Evolutionary conservation across 345 rosid species (phyloP).

Genomic region (Syzygium aromaticum): DNA sequence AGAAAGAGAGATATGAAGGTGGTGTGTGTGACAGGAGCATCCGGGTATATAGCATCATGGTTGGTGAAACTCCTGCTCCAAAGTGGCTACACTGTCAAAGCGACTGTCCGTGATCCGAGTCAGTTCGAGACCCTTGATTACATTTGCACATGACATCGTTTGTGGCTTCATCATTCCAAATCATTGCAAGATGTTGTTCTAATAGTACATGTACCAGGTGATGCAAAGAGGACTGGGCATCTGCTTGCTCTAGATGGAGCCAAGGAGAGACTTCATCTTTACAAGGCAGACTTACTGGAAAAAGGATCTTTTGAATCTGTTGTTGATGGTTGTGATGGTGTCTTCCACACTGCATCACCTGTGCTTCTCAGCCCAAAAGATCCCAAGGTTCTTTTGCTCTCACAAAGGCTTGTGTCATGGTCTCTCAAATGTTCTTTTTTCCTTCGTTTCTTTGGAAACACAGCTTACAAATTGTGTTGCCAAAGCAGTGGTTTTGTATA

Average conservation of each 20-base stretch:
- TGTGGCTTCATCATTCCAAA: not conserved
- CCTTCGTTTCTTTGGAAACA: not conserved
- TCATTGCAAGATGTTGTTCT: not conserved
- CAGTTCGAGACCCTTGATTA: not conserved
- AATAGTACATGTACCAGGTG: conserved; percentile 8
- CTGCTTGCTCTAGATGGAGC: conserved; percentile 27
- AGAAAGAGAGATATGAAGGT: conserved; percentile 2
- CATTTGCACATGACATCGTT: not conserved
- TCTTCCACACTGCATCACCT: conserved; percentile 45
- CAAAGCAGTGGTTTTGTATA: not conserved
- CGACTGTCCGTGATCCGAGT: conserved; percentile 26
- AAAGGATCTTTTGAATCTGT: conserved; percentile 20
- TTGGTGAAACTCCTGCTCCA: conserved; percentile 27
- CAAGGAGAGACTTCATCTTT: conserved; percentile 21
- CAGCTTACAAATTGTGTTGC: not conserved
- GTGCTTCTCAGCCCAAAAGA: conserved; percentile 14
- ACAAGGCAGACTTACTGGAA: conserved; percentile 18
- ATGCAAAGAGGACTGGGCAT: conserved; percentile 17
- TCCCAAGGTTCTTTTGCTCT: conserved; percentile 21
- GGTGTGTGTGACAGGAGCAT: conserved; percentile 35
- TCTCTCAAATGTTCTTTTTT: not conserved
- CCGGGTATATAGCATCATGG: conserved; percentile 42
- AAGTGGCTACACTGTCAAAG: conserved; percentile 35
- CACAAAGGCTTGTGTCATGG: not conserved
- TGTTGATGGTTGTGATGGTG: conserved; percentile 18